phyloP scores from a whole-genome alignment of 2,329 filamentous ascomycete genomes.

The Fusarium cyanostomum region DNA sequence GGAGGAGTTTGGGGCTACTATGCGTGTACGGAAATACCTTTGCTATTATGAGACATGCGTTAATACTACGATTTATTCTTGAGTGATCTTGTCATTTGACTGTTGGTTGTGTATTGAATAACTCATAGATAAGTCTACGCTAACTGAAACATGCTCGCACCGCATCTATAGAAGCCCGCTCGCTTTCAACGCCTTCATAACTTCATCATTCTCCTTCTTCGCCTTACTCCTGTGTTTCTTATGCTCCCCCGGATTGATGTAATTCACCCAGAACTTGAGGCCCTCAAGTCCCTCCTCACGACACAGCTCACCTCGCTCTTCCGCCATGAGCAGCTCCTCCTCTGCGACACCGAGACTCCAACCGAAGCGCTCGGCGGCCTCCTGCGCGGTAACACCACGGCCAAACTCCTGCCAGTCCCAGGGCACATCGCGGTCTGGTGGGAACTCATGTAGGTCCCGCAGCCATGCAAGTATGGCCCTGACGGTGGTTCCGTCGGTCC shows the following conservation, averaged over 20 bases:
- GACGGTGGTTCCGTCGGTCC: slow-evolving; percentile 91
- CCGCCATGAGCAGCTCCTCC: slow-evolving; percentile 97
- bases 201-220: slow-evolving; percentile 51
- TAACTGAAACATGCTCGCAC: slow-evolving; percentile 7
- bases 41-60: not conserved
- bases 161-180: slow-evolving; percentile 46
- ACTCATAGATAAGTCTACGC: slow-evolving; percentile 10
- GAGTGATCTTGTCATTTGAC: not conserved
- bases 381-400: slow-evolving; percentile 86
- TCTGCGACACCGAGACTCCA: slow-evolving; percentile 98
- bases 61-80: not conserved
- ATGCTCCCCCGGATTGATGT: slow-evolving; percentile 59
- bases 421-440: slow-evolving; percentile 69
- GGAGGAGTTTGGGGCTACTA: slow-evolving; percentile 18
- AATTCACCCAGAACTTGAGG: slow-evolving; percentile 92
- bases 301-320: slow-evolving; percentile 87
- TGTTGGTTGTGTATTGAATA: not conserved
- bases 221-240: slow-evolving; percentile 43
- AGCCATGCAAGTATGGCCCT: slow-evolving; percentile 81
- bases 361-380: slow-evolving; percentile 87
- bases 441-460: slow-evolving; percentile 72
- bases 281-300: slow-evolving; percentile 93
- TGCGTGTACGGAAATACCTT: slow-evolving; percentile 1
- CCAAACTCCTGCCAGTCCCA: slow-evolving; percentile 86
- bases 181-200: slow-evolving; percentile 56